phyloP scores from a whole-genome alignment of 805 yeast genomes.

The Metschnikowia gelsemii region DNA sequence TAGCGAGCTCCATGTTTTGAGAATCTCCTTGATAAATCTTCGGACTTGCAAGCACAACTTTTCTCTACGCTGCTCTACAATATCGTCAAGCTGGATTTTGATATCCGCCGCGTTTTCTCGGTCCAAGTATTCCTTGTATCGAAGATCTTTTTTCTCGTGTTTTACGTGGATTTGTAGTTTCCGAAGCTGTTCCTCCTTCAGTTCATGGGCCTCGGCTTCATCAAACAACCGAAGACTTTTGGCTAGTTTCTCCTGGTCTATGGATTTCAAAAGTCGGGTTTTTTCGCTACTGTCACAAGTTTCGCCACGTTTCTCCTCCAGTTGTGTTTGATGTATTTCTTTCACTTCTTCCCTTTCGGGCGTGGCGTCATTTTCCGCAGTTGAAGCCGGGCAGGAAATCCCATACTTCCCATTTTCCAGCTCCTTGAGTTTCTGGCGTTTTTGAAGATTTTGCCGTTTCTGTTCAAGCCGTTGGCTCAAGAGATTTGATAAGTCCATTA shows the following conservation, averaged over 20 bases:
- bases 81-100: constrained; percentile 29
- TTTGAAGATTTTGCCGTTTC: constrained; percentile 11
- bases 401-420: too few relatives aligned
- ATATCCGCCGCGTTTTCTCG: constrained; percentile 24
- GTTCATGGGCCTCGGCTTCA: constrained; percentile 16
- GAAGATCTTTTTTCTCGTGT: constrained; percentile 19
- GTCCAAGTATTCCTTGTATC: constrained; percentile 29
- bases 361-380: too few relatives aligned
- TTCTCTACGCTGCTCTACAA: constrained; percentile 25
- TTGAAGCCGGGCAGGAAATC: too few relatives aligned
- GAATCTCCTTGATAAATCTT: constrained; percentile 45
- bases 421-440: neutral
- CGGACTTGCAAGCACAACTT: constrained; percentile 44
- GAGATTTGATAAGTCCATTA: constrained; percentile 18
- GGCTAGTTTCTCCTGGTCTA: constrained; percentile 8
- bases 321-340: neutral
- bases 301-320: neutral
- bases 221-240: constrained; percentile 13
- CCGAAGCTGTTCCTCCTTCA: constrained; percentile 21
- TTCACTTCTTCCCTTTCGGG: neutral
- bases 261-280: constrained; percentile 1
- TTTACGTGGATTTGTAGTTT: constrained; percentile 22
- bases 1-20: constrained; percentile 43
- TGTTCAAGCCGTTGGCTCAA: constrained; percentile 17
- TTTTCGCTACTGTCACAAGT: neutral